Conservation (phyloP, 345 rosid genomes). For the Mangifera indica region DNA sequence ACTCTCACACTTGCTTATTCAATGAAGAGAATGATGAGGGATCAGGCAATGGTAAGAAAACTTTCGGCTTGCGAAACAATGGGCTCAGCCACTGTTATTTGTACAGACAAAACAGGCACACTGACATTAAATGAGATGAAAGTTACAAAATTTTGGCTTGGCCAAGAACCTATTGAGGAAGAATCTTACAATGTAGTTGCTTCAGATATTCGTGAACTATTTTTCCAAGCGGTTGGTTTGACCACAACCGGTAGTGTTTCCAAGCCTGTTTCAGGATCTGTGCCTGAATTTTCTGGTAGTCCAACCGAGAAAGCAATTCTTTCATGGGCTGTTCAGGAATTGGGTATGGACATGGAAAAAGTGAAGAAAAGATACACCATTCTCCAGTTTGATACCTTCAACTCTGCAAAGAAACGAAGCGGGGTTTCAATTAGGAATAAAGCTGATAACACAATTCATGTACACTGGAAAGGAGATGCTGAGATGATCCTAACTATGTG, state of each 20-base stretch:
- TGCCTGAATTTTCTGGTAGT: conserved; percentile 55
- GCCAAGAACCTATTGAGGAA: conserved; percentile 43
- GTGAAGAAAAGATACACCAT: conserved; percentile 36
- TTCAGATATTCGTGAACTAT: conserved; percentile 29
- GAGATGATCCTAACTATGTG: conserved; percentile 63
- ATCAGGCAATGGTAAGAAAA: conserved; percentile 72
- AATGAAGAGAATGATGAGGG: conserved; percentile 72
- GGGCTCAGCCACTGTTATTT: conserved; percentile 68
- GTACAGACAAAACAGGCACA: conserved; percentile 76
- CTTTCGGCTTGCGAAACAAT: conserved; percentile 73
- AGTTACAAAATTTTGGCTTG: conserved; percentile 61
- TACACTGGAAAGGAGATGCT: conserved; percentile 76
- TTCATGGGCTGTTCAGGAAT: conserved; percentile 52
- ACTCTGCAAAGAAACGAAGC: conserved; percentile 59
- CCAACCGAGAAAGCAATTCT: conserved; percentile 77
- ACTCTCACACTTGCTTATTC: conserved; percentile 78
- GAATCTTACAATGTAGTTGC: conserved; percentile 30
- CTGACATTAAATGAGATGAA: conserved; percentile 66
- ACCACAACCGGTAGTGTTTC: conserved; percentile 53
- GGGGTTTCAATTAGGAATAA: conserved; percentile 43
- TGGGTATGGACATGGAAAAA: conserved; percentile 51
- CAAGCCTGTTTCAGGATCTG: conserved; percentile 33
- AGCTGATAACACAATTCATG: conserved; percentile 39
- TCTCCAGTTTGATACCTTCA: conserved; percentile 54
- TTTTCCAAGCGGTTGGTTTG: conserved; percentile 52